Evolutionary conservation across 441 rosid genomes (phyloP).

Genomic region (Jatropha podagrica): DNA sequence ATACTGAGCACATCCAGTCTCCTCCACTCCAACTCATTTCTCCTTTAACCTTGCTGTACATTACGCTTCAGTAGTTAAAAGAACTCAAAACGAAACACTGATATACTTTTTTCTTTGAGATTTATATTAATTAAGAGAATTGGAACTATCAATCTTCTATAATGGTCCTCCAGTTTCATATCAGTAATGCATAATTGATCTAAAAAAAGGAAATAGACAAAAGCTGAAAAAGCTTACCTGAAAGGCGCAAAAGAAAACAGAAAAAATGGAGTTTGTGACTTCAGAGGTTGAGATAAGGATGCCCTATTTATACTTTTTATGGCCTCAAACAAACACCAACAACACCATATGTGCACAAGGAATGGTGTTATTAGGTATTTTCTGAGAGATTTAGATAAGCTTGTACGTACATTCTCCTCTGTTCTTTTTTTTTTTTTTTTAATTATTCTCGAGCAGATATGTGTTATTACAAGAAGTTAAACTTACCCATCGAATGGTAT

Average conservation of each 20-base stretch:
- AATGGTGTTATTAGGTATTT: too few relatives aligned
- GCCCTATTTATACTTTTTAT: neutral
- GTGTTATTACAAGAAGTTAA: neutral
- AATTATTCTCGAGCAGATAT: constrained; percentile 3
- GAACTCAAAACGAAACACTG: too few relatives aligned
- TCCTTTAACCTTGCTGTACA: neutral
- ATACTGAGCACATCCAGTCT: constrained; percentile 91
- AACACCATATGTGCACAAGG: neutral
- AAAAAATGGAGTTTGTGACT: neutral
- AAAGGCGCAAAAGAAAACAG: neutral
- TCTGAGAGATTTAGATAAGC: constrained; percentile 30
- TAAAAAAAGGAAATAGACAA: neutral
- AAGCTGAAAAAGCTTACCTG: neutral
- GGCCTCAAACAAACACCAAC: neutral
- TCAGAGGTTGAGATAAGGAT: neutral
- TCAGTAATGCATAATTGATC: too few relatives aligned
- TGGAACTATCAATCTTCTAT: too few relatives aligned
- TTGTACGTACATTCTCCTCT: neutral
- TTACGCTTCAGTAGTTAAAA: too few relatives aligned
- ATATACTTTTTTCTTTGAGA: too few relatives aligned
- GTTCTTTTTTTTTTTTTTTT: constrained; percentile 11
- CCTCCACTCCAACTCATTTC: constrained; percentile 87
- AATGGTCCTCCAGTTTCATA: too few relatives aligned
- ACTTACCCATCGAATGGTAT: too few relatives aligned
- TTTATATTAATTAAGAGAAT: too few relatives aligned